Percentiles rank a stretch among this genome's conserved stretches.
These are phyloP conservation scores for Neonectria sp. DNA, from an alignment of 2,329 filamentous ascomycete species.

Conservation along the genomic window DNA sequence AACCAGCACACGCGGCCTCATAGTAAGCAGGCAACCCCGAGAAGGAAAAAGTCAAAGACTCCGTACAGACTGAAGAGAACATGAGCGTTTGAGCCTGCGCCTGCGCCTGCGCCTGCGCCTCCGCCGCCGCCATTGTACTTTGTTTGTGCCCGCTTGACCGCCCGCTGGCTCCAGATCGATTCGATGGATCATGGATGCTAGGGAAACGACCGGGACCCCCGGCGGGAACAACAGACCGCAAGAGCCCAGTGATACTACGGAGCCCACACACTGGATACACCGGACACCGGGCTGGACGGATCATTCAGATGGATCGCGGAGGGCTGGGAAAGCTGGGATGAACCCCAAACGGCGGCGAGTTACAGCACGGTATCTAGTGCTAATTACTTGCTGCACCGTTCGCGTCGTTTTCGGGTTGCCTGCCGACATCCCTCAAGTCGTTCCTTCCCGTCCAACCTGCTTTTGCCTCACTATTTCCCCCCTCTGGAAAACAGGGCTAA, in stretches of 20 bases:
- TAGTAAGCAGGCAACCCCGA: neutral
- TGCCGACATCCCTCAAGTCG: neutral
- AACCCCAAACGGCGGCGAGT: neutral
- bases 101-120: neutral
- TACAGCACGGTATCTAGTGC: neutral
- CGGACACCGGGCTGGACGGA: neutral
- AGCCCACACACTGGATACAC: neutral
- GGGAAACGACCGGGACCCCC: neutral
- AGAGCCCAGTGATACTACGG: neutral
- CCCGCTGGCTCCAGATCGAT: conserved; percentile 7
- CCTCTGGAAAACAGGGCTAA: neutral
- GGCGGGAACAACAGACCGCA: neutral
- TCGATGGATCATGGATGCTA: neutral
- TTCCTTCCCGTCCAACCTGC: neutral
- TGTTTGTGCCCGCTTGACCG: neutral
- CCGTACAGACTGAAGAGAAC: too few relatives aligned
- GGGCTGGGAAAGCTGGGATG: neutral
- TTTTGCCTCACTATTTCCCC: neutral
- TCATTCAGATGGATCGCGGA: neutral
- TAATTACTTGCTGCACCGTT: neutral
- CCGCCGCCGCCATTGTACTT: neutral
- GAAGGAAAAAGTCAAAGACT: neutral
- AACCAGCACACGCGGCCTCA: neutral
- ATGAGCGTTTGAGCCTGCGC: neutral
- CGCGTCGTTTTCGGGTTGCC: neutral